Evolutionary conservation across 2,329 filamentous ascomycete species (phyloP).

Genomic region (Gremmenia infestans): DNA sequence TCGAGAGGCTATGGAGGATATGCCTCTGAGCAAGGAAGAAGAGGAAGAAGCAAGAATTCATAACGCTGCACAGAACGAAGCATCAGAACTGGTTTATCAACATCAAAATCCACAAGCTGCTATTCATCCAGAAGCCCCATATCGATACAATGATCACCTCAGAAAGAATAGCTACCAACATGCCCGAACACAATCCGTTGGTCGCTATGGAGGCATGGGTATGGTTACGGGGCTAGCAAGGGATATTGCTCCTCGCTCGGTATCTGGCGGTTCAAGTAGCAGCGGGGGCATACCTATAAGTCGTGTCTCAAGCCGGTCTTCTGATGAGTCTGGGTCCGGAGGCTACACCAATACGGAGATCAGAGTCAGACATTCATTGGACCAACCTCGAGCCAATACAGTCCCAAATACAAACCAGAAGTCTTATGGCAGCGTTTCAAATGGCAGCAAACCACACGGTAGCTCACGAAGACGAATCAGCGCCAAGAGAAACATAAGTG

Average conservation of each 20-base stretch:
- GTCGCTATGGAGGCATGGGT: slow-evolving; percentile 44
- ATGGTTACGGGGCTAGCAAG: slow-evolving; percentile 31
- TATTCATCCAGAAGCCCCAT: slow-evolving; percentile 57
- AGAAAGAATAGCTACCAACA: slow-evolving; percentile 68
- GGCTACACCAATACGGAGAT: slow-evolving; percentile 17
- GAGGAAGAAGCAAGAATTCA: slow-evolving; percentile 61
- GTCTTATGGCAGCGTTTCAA: slow-evolving; percentile 25
- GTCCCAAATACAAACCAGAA: slow-evolving; percentile 14
- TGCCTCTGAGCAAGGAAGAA: slow-evolving; percentile 51
- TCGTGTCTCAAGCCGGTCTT: slow-evolving; percentile 30
- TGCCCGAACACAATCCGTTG: slow-evolving; percentile 56
- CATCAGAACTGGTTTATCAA: slow-evolving; percentile 72
- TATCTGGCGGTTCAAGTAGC: slow-evolving; percentile 30
- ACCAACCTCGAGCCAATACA: slow-evolving; percentile 15
- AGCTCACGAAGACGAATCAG: slow-evolving; percentile 21
- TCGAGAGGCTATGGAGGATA: slow-evolving; percentile 67
- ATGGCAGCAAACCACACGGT: slow-evolving; percentile 5
- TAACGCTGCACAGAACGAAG: slow-evolving; percentile 68
- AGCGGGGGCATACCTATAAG: slow-evolving; percentile 34
- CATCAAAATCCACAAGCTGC: slow-evolving; percentile 58
- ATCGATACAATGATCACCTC: slow-evolving; percentile 63
- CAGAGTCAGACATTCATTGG: slow-evolving; percentile 18
- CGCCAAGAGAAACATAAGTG: slow-evolving; percentile 60
- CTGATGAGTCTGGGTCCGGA: slow-evolving; percentile 10
- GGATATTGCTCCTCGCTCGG: slow-evolving; percentile 29